phyloP scores from a whole-genome alignment of 2,329 filamentous ascomycete species.

The Xylariaceae sp. region DNA sequence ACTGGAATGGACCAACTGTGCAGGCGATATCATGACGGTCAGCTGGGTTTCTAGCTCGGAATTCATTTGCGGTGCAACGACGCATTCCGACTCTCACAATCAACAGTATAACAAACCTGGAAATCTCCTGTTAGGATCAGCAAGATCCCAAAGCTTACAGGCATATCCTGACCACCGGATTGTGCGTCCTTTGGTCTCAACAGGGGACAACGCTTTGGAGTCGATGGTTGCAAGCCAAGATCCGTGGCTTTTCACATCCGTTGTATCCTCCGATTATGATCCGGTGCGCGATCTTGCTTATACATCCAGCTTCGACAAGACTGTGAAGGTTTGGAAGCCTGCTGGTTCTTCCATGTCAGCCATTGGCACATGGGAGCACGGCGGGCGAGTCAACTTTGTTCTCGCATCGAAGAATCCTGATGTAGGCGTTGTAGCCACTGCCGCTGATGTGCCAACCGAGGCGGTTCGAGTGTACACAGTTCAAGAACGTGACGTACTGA shows the following conservation, averaged over 20 bases:
- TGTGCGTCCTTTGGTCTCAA: slow-evolving; percentile 49
- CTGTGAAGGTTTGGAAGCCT: slow-evolving; percentile 56
- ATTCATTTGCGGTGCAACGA: slow-evolving; percentile 61
- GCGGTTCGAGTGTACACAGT: slow-evolving; percentile 59
- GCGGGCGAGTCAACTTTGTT: slow-evolving; percentile 62
- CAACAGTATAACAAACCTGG: slow-evolving; percentile 66
- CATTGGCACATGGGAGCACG: slow-evolving; percentile 53
- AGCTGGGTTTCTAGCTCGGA: slow-evolving; percentile 53
- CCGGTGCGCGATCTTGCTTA: slow-evolving; percentile 44
- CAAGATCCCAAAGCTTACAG: slow-evolving; percentile 41
- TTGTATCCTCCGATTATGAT: slow-evolving; percentile 60
- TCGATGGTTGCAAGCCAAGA: slow-evolving; percentile 59
- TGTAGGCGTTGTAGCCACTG: slow-evolving; percentile 55
- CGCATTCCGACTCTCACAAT: slow-evolving; percentile 61
- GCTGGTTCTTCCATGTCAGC: slow-evolving; percentile 42
- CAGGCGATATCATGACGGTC: slow-evolving; percentile 59
- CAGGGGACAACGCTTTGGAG: slow-evolving; percentile 53
- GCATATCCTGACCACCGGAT: slow-evolving; percentile 59
- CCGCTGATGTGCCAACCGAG: slow-evolving; percentile 51
- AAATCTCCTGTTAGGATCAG: slow-evolving; percentile 57
- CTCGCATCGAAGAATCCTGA: slow-evolving; percentile 46
- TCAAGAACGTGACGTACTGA: slow-evolving; percentile 6
- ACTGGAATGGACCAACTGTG: slow-evolving; percentile 58
- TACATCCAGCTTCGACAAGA: slow-evolving; percentile 61
- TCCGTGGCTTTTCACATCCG: slow-evolving; percentile 63